Evolutionary conservation across 2,329 filamentous ascomycete genomes (phyloP).

Genomic region (Paraphaeosphaeria minitans): DNA sequence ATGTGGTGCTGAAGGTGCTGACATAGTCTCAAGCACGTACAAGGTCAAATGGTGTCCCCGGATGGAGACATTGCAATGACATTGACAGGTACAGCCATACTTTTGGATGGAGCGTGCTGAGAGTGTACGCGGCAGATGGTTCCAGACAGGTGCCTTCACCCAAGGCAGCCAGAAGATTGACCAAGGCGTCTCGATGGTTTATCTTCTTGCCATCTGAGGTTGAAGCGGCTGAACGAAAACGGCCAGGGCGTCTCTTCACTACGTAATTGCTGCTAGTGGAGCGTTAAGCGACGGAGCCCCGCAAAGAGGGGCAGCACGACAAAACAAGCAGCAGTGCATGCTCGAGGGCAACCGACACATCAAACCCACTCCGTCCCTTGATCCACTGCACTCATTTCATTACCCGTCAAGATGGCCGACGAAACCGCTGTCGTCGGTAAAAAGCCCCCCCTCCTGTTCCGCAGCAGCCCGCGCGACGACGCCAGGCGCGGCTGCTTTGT

Average conservation of each 20-base stretch:
- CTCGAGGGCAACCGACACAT: constrained; percentile 28
- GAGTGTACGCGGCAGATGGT: too few relatives aligned
- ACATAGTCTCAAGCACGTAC: neutral
- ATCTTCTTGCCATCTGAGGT: too few relatives aligned
- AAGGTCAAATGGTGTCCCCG: too few relatives aligned
- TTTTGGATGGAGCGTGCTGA: too few relatives aligned
- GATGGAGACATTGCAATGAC: too few relatives aligned
- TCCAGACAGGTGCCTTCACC: too few relatives aligned
- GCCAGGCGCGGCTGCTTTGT: constrained; percentile 10
- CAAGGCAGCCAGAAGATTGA: too few relatives aligned
- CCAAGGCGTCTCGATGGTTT: too few relatives aligned
- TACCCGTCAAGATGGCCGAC: constrained; percentile 44
- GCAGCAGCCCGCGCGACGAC: neutral
- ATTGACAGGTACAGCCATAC: too few relatives aligned
- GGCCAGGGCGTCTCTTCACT: neutral
- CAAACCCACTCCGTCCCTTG: constrained; percentile 27
- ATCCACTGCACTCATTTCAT: constrained; percentile 26
- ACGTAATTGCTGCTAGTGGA: constrained; percentile 32
- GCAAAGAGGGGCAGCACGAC: constrained; percentile 39
- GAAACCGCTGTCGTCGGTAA: constrained; percentile 35
- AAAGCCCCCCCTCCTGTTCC: too few relatives aligned
- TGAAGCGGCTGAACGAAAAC: neutral
- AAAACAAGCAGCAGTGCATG: constrained; percentile 31
- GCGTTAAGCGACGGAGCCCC: constrained; percentile 36
- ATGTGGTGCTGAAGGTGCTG: constrained; percentile 49